These are phyloP conservation scores for Lindgomyces ingoldianus DNA, from an alignment of 495 filamentous ascomycete genomes.

Conservation along the genomic window DNA sequence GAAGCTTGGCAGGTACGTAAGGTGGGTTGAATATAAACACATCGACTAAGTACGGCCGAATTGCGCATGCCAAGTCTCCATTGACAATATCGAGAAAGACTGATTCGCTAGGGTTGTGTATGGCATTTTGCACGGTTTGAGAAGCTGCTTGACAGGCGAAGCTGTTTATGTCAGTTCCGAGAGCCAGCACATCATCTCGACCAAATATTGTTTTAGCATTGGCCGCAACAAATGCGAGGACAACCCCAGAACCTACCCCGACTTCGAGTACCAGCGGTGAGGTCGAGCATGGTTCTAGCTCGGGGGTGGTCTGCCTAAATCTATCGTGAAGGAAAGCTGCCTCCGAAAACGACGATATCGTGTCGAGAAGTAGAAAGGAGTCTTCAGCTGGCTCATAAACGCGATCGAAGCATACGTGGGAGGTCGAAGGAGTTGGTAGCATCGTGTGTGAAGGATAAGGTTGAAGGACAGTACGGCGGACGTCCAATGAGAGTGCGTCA, in stretches of 20 bases:
- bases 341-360: constrained; percentile 72
- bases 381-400: constrained; percentile 96
- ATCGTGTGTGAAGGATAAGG: constrained; percentile 49
- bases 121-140: constrained; percentile 62
- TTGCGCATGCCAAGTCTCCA: constrained; percentile 63
- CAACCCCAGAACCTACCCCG: constrained; percentile 86
- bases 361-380: constrained; percentile 92
- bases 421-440: constrained; percentile 90
- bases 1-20: constrained; percentile 84
- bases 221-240: constrained; percentile 81
- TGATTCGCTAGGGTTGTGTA: constrained; percentile 31
- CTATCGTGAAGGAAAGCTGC: constrained; percentile 67
- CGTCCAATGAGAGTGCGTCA: not conserved
- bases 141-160: constrained; percentile 72
- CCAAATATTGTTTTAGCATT: constrained; percentile 74
- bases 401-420: constrained; percentile 79
- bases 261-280: constrained; percentile 79
- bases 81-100: constrained; percentile 62
- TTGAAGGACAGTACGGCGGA: not conserved
- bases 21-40: constrained; percentile 95
- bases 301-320: constrained; percentile 50
- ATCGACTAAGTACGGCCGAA: constrained; percentile 64
- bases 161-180: constrained; percentile 79
- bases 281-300: not conserved
- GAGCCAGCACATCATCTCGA: constrained; percentile 64